Conservation (phyloP, 306 rosid genomes). For the Adenanthera pavonina region DNA sequence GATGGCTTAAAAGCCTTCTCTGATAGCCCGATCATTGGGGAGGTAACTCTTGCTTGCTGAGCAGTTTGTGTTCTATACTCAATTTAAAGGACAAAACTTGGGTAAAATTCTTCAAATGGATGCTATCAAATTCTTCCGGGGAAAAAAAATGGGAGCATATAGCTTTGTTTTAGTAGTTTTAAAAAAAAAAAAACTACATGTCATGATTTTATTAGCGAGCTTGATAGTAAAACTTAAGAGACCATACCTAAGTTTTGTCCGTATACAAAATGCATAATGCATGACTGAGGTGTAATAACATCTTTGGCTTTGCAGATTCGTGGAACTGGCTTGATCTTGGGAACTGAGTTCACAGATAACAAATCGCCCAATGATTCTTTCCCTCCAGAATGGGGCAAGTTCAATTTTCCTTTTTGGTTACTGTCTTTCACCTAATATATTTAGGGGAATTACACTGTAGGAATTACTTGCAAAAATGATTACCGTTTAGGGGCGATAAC, state of each 20-base stretch:
- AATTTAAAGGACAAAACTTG: not conserved
- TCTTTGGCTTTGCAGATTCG: slow-evolving; percentile 69
- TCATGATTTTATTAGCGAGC: not conserved
- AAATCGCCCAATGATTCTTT: slow-evolving; percentile 87
- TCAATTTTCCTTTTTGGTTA: slow-evolving; percentile 29
- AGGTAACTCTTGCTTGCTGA: slow-evolving; percentile 55
- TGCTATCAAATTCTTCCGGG: not conserved
- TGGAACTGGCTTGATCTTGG: slow-evolving; percentile 83
- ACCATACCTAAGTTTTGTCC: not conserved
- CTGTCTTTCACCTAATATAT: not conserved
- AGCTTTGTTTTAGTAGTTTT: too few relatives aligned
- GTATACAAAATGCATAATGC: slow-evolving; percentile 9
- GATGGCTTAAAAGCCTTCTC: slow-evolving; percentile 81
- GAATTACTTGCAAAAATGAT: not conserved
- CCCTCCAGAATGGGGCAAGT: slow-evolving; percentile 96
- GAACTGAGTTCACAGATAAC: slow-evolving; percentile 81
- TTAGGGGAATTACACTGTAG: not conserved
- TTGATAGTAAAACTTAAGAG: not conserved
- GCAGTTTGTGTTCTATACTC: slow-evolving; percentile 37
- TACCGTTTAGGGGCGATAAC: not conserved
- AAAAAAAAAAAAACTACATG: not conserved
- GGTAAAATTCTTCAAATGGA: not conserved
- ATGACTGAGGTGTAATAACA: not conserved
- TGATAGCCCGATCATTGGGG: slow-evolving; percentile 89
- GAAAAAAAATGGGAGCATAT: too few relatives aligned